Evolutionary conservation across 345 rosid genomes (phyloP), one percentile per base, ranked within the genome.

Genomic region (Theobroma cacao): DNA sequence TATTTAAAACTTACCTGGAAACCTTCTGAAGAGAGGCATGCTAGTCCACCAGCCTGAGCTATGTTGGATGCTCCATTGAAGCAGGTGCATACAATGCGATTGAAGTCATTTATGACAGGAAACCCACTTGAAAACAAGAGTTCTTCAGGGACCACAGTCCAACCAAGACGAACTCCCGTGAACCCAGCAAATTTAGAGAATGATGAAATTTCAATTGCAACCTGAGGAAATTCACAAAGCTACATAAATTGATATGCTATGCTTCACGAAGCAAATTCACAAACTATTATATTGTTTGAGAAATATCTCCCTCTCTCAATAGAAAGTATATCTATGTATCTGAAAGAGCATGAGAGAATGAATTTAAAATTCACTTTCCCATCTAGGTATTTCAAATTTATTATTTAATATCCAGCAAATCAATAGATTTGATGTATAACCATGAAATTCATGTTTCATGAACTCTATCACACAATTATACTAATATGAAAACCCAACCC

Each of bases 111-210:
- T 75, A 88, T 85, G 9, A 92, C 79, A 31, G 96, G 96, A 75
- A 86, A 89, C 2, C 96, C 96, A 73, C 84, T 89, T 10, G 94
- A 89, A 73, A 80, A 94, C 7, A 73, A 66, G 45, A 94, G 92
- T 80, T 92, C 96, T 80, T 90, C 85, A 8, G 97, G 96, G 52
- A 94, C 91, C 53, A 92, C 89, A 0, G 93, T 88, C 98, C 97
- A 94, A 53, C 98, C 98, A 34, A 92, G 96, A 13, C 98, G 89
- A 55, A 92, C 94, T 0, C 98, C 98, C 0, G 97, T 92, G 86
- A 94, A 94, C 15, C 97, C 98, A 36, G 94, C 94, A 78, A 91
- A 89, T 76, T 94, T 94, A 61, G 97, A 92, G 82, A 92, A 92
- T 12, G 98, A 94, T 22, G 96, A 92, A 50, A 92, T 59, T 81